Conservation (phyloP, 2,329 filamentous ascomycete species). For the Ceratocystis papillata region DNA sequence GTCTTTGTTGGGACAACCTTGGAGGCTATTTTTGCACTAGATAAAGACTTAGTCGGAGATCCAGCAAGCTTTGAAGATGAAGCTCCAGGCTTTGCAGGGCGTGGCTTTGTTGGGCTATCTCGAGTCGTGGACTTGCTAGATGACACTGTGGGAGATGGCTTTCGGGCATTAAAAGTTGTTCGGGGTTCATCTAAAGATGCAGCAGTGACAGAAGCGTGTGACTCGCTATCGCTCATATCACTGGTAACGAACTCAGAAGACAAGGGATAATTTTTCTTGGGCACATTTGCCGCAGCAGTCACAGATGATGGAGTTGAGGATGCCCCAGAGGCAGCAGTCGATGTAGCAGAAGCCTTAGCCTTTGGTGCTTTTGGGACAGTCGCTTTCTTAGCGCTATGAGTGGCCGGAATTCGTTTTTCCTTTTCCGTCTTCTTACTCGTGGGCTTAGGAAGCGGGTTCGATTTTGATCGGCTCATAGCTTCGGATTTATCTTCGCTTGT, state of each 20-base stretch:
- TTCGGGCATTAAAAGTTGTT: constrained; percentile 15
- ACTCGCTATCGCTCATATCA: constrained; percentile 48
- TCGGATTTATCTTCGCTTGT: constrained; percentile 31
- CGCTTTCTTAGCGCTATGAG: constrained; percentile 28
- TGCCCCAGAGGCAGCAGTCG: neutral
- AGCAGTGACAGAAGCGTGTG: constrained; percentile 31
- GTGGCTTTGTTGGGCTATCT: constrained; percentile 19
- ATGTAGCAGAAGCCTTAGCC: constrained; percentile 2
- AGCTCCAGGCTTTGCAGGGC: neutral
- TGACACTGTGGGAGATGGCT: constrained; percentile 15
- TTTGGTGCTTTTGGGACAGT: constrained; percentile 27
- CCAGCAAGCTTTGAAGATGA: neutral
- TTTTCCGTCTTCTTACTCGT: constrained; percentile 48
- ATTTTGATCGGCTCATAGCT: constrained; percentile 40
- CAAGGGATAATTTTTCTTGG: constrained; percentile 37
- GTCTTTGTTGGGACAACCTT: constrained; percentile 25
- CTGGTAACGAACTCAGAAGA: constrained; percentile 45
- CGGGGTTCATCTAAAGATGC: constrained; percentile 18
- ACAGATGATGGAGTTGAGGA: constrained; percentile 11
- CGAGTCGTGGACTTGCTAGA: constrained; percentile 7
- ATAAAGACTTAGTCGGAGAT: constrained; percentile 9
- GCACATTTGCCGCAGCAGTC: neutral
- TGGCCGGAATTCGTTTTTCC: constrained; percentile 42
- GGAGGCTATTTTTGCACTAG: constrained; percentile 28
- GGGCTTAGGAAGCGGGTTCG: constrained; percentile 42